A percentile compares a stretch with the other conserved stretches of the same genome.
Conservation (phyloP, 1,284 basidiomycete genomes). For the Meira miltonrushii region DNA sequence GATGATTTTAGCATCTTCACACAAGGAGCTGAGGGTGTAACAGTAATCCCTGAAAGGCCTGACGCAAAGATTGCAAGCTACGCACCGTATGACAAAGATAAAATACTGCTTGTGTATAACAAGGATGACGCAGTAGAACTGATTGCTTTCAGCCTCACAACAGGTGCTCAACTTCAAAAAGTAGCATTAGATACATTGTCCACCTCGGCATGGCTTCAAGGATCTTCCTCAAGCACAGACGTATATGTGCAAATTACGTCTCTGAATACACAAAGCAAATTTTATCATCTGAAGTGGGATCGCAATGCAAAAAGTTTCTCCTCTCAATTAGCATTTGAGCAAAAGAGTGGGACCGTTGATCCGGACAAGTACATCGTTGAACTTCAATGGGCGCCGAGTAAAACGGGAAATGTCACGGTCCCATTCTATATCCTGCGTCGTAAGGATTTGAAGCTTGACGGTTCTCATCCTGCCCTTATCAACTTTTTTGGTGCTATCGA, state of each 20-base stretch:
- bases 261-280: slow-evolving; percentile 70
- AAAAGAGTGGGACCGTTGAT: slow-evolving; percentile 64
- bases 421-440: slow-evolving; percentile 82
- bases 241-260: slow-evolving; percentile 63
- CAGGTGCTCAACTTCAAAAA: slow-evolving; percentile 63
- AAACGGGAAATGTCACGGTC: slow-evolving; percentile 67
- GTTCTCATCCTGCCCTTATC: slow-evolving; percentile 70
- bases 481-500: slow-evolving; percentile 62
- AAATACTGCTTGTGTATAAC: slow-evolving; percentile 66
- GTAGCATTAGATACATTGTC: slow-evolving; percentile 69
- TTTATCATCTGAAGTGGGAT: slow-evolving; percentile 51
- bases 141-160: slow-evolving; percentile 63
- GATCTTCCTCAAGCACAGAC: too few relatives aligned
- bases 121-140: slow-evolving; percentile 77
- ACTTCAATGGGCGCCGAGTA: slow-evolving; percentile 62
- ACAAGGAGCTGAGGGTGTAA: slow-evolving; percentile 42
- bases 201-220: not conserved
- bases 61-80: slow-evolving; percentile 63
- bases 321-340: slow-evolving; percentile 63
- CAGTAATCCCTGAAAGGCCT: slow-evolving; percentile 67
- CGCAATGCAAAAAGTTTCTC: slow-evolving; percentile 34
- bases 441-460: slow-evolving; percentile 67
- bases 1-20: slow-evolving; percentile 33
- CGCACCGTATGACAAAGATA: slow-evolving; percentile 60
- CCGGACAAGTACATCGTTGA: slow-evolving; percentile 68